Conservation (phyloP, 2,329 filamentous ascomycete genomes). For the Aspergillus flavus region DNA sequence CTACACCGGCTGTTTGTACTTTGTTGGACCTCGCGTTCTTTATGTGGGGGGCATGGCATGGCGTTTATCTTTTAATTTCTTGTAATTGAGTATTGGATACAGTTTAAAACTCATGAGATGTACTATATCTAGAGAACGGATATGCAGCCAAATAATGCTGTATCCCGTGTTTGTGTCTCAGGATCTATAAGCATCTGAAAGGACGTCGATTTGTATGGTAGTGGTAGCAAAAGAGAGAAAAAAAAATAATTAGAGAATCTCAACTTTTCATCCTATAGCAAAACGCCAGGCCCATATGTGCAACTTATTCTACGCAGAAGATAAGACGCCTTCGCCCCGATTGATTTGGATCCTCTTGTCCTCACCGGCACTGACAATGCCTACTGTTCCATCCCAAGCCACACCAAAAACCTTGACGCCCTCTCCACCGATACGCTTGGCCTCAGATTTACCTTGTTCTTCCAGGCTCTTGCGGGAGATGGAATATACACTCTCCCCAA, state of each 20-base stretch:
- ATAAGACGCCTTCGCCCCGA: slow-evolving; percentile 58
- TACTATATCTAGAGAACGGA: slow-evolving; percentile 22
- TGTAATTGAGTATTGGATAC: slow-evolving; percentile 14
- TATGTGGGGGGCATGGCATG: slow-evolving; percentile 24
- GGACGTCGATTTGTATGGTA: slow-evolving; percentile 10
- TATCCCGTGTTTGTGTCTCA: background rate
- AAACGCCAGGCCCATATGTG: slow-evolving; percentile 33
- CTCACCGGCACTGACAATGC: slow-evolving; percentile 89
- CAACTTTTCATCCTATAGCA: slow-evolving; percentile 35
- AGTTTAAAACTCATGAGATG: slow-evolving; percentile 15
- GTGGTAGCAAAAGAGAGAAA: slow-evolving; percentile 8
- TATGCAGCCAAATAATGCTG: background rate
- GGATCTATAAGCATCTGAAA: background rate
- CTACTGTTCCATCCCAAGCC: slow-evolving; percentile 80
- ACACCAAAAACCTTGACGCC: slow-evolving; percentile 90
- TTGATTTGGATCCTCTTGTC: slow-evolving; percentile 96
- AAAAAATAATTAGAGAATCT: slow-evolving; percentile 13
- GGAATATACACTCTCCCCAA: slow-evolving; percentile 73
- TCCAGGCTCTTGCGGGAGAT: slow-evolving; percentile 75
- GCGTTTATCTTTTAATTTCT: slow-evolving; percentile 21
- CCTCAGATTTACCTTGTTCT: slow-evolving; percentile 61
- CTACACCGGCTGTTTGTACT: slow-evolving; percentile 13
- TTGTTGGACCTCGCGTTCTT: slow-evolving; percentile 26
- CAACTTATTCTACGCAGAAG: slow-evolving; percentile 31
- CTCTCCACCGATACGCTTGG: slow-evolving; percentile 69